These are phyloP conservation scores for Barnettozyma sp. DNA, from an alignment of 805 yeast genomes.

Conservation along the genomic window DNA sequence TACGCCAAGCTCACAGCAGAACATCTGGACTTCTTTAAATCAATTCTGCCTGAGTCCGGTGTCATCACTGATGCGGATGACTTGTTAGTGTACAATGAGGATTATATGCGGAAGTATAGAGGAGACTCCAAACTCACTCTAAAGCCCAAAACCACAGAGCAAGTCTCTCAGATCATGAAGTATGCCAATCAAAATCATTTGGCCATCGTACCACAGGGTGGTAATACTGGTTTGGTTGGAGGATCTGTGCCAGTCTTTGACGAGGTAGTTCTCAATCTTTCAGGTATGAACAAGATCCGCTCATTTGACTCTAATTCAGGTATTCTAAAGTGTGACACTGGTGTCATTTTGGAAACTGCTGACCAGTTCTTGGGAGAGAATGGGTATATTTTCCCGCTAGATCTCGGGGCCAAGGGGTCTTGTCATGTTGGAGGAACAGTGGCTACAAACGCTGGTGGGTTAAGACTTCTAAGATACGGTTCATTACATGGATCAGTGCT, in stretches of 20 bases:
- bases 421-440: slow-evolving; percentile 94
- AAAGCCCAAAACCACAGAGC: slow-evolving; percentile 75
- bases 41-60: slow-evolving; percentile 46
- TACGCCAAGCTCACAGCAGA: slow-evolving; percentile 46
- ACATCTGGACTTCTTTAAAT: slow-evolving; percentile 56
- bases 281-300: slow-evolving; percentile 69
- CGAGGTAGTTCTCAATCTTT: slow-evolving; percentile 69
- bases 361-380: slow-evolving; percentile 68
- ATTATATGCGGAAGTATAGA: slow-evolving; percentile 88
- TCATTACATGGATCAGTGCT: slow-evolving; percentile 87
- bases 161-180: slow-evolving; percentile 67
- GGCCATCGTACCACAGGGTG: slow-evolving; percentile 95
- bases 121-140: slow-evolving; percentile 81
- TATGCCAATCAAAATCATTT: slow-evolving; percentile 71
- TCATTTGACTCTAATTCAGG: slow-evolving; percentile 80
- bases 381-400: slow-evolving; percentile 91
- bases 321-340: slow-evolving; percentile 83
- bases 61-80: slow-evolving; percentile 53
- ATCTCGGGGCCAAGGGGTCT: slow-evolving; percentile 94
- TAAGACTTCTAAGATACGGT: slow-evolving; percentile 81
- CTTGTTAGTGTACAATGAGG: slow-evolving; percentile 70
- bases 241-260: slow-evolving; percentile 92
- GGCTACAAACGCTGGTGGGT: slow-evolving; percentile 95
- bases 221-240: slow-evolving; percentile 94
- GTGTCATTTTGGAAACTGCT: slow-evolving; percentile 80